Evolutionary conservation across 2,329 filamentous ascomycete genomes (phyloP).

Genomic region (Bertia moriformis): DNA sequence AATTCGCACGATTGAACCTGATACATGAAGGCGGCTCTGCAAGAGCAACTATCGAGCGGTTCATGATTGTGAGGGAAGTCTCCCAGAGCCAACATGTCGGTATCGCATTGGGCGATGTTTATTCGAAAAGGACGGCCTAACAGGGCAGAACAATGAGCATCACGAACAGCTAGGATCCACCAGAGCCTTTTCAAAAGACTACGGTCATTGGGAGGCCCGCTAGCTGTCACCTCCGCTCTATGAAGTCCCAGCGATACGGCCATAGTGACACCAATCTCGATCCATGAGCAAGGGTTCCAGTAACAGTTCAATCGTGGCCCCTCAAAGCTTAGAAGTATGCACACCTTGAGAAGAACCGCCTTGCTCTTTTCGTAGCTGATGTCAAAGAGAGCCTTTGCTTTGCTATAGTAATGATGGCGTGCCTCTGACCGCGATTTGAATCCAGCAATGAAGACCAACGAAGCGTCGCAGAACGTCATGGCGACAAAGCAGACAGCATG

Average conservation of each 20-base stretch:
- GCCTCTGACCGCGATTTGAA: slow-evolving; percentile 4
- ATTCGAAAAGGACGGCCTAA: slow-evolving; percentile 8
- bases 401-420: slow-evolving; percentile 4
- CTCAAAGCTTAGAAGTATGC: slow-evolving; percentile 7
- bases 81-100: slow-evolving; percentile 5
- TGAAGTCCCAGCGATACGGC: slow-evolving; percentile 9
- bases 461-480: slow-evolving; percentile 5
- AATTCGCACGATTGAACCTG: slow-evolving; percentile 7
- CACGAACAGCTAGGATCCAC: slow-evolving; percentile 8
- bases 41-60: slow-evolving; percentile 1
- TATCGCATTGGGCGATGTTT: slow-evolving; percentile 7
- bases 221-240: slow-evolving; percentile 6
- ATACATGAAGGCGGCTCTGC: slow-evolving; percentile 3
- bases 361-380: slow-evolving; percentile 8
- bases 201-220: no score
- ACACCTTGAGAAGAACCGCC: slow-evolving; percentile 7
- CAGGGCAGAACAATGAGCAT: slow-evolving; percentile 6
- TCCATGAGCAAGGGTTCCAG: slow-evolving; percentile 9
- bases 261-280: slow-evolving; percentile 8
- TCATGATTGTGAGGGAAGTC: slow-evolving; percentile 4
- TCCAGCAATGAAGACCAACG: slow-evolving; percentile 3
- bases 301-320: slow-evolving; percentile 7
- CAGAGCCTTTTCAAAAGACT: slow-evolving; percentile 7
- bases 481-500: slow-evolving; percentile 7
- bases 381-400: slow-evolving; percentile 8